These are phyloP conservation scores for Penicillium verhagenii DNA, from an alignment of 495 filamentous ascomycete species.

Conservation along the genomic window DNA sequence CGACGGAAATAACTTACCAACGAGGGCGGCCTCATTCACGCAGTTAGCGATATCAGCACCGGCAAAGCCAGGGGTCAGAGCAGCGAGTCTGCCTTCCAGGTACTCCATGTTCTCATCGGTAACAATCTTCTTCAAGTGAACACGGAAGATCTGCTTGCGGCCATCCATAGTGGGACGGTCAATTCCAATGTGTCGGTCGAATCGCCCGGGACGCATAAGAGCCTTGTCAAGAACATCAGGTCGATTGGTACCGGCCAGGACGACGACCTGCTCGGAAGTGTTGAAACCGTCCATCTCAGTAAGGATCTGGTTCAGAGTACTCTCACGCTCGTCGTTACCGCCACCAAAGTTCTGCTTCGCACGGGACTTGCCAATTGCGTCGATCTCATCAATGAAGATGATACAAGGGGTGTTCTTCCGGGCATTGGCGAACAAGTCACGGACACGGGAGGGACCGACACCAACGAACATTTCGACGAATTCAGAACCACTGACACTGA, in stretches of 20 bases:
- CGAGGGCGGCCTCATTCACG: slow-evolving; percentile 94
- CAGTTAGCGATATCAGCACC: slow-evolving; percentile 98
- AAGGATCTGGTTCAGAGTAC: slow-evolving; percentile 94
- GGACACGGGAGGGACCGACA: slow-evolving; percentile 91
- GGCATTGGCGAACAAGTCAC: slow-evolving; percentile 92
- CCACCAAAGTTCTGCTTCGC: slow-evolving; percentile 73
- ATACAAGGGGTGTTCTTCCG: slow-evolving; percentile 97
- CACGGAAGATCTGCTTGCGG: slow-evolving; percentile 91
- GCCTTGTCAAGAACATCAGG: slow-evolving; percentile 93
- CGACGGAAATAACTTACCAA: too few relatives aligned
- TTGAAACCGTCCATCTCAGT: slow-evolving; percentile 99
- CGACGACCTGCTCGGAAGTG: slow-evolving; percentile 93
- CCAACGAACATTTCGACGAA: slow-evolving; percentile 99
- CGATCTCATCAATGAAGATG: slow-evolving; percentile 99
- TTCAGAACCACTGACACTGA: slow-evolving; percentile 95
- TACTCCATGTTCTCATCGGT: slow-evolving; percentile 86
- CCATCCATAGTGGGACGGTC: slow-evolving; percentile 96
- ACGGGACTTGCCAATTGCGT: slow-evolving; percentile 92
- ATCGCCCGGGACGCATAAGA: slow-evolving; percentile 92
- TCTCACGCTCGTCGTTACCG: slow-evolving; percentile 95
- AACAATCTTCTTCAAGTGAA: slow-evolving; percentile 89
- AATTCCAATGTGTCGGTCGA: slow-evolving; percentile 92
- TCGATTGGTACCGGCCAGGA: slow-evolving; percentile 96
- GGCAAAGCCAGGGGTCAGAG: slow-evolving; percentile 92
- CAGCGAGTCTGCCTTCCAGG: slow-evolving; percentile 80